Evolutionary conservation across 2,329 filamentous ascomycete genomes (phyloP).

Genomic region (Cladosporium sp.): DNA sequence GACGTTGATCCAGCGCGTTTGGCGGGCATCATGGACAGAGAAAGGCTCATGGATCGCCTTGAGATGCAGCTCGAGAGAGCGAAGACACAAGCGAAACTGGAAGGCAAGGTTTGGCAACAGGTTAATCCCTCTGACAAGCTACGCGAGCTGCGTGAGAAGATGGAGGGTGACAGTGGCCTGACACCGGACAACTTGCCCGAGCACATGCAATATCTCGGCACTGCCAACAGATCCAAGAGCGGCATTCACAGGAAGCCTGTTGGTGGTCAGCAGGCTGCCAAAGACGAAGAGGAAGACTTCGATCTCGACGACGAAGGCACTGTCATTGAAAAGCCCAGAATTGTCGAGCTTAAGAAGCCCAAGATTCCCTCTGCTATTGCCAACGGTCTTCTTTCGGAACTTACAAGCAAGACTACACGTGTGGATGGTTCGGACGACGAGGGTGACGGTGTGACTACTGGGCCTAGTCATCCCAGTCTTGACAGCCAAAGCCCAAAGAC

Average conservation of each 20-base stretch:
- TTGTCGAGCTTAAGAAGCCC: slow-evolving; percentile 75
- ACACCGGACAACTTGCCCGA: slow-evolving; percentile 40
- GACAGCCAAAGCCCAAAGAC: slow-evolving; percentile 67
- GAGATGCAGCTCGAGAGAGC: slow-evolving; percentile 94
- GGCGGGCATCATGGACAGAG: slow-evolving; percentile 89
- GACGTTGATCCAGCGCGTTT: slow-evolving; percentile 68
- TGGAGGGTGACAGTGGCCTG: slow-evolving; percentile 64
- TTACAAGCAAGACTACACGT: slow-evolving; percentile 69
- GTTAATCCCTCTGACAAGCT: slow-evolving; percentile 86
- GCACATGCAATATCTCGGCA: slow-evolving; percentile 64
- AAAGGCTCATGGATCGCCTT: slow-evolving; percentile 85
- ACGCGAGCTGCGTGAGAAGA: slow-evolving; percentile 86
- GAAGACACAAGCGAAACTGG: slow-evolving; percentile 96
- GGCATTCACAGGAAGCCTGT: slow-evolving; percentile 35
- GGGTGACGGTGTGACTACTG: slow-evolving; percentile 67
- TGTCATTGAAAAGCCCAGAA: slow-evolving; percentile 71
- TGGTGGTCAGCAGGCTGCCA: slow-evolving; percentile 3
- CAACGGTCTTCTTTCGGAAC: slow-evolving; percentile 58
- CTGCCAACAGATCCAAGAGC: slow-evolving; percentile 37
- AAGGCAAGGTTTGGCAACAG: slow-evolving; percentile 84
- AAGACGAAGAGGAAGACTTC: slow-evolving; percentile 8
- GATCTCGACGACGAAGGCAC: slow-evolving; percentile 54
- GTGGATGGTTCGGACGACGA: slow-evolving; percentile 72
- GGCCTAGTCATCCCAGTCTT: slow-evolving; percentile 69
- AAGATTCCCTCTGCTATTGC: slow-evolving; percentile 59